phyloP scores from a whole-genome alignment of 768 basidiomycete genomes.

The Tricholoma furcatifolium region DNA sequence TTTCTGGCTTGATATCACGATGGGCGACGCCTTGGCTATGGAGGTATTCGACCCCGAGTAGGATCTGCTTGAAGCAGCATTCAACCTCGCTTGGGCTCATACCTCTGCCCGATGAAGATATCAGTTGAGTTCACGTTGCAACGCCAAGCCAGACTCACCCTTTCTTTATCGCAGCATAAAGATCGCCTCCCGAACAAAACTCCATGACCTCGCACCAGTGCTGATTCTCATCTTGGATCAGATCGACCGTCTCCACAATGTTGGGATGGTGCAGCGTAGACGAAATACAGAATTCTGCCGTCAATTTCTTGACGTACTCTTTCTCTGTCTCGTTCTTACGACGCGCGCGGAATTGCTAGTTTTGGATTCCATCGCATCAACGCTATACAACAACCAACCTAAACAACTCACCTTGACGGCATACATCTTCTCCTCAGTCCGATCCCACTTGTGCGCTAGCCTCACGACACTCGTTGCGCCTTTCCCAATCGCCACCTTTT shows the following conservation, averaged over 20 bases:
- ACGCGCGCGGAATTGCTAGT: constrained; percentile 94
- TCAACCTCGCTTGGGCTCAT: constrained; percentile 94
- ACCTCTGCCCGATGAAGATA: constrained; percentile 28
- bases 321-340: constrained; percentile 98
- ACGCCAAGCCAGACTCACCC: constrained; percentile 44
- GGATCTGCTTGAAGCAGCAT: constrained; percentile 96
- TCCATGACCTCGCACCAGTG: constrained; percentile 99
- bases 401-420: constrained; percentile 82
- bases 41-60: constrained; percentile 85
- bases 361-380: neutral
- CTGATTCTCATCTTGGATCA: constrained; percentile 95
- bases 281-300: constrained; percentile 98
- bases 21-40: constrained; percentile 98
- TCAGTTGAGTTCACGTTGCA: constrained; percentile 13
- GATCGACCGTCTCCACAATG: constrained; percentile 97
- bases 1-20: constrained; percentile 98
- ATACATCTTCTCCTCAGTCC: constrained; percentile 93
- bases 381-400: no score
- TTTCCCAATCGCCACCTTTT: constrained; percentile 95
- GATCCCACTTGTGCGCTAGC: constrained; percentile 98
- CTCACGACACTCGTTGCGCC: constrained; percentile 98
- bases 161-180: constrained; percentile 98
- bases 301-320: constrained; percentile 99
- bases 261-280: constrained; percentile 93
- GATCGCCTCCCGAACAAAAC: constrained; percentile 96